These are phyloP conservation scores for Amorphotheca resinae DNA, from an alignment of 495 filamentous ascomycete genomes.

Conservation along the genomic window DNA sequence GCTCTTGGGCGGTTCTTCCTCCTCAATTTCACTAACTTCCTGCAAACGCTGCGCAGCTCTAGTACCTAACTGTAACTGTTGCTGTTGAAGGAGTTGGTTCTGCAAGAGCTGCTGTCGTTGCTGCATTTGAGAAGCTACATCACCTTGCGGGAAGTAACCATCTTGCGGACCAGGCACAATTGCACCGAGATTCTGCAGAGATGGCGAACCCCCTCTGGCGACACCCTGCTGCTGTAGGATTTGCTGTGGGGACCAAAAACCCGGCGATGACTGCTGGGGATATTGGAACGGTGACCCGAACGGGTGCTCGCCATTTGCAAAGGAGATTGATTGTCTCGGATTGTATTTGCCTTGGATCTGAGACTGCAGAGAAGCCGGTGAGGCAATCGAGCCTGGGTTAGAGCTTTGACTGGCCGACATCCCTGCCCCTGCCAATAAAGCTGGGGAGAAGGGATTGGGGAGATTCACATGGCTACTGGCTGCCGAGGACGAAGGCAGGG, in stretches of 20 bases:
- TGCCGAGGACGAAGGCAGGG: conserved; percentile 50
- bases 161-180: conserved; percentile 36
- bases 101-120: conserved; percentile 48
- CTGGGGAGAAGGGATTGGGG: conserved; percentile 44
- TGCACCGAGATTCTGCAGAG: conserved; percentile 34
- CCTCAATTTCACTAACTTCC: conserved; percentile 36
- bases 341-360: conserved; percentile 34
- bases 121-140: conserved; percentile 30
- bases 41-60: conserved; percentile 43
- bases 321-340: conserved; percentile 40
- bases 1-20: conserved; percentile 33
- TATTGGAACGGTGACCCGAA: conserved; percentile 30
- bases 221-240: conserved; percentile 37
- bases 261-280: conserved; percentile 30
- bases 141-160: conserved; percentile 23
- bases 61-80: conserved; percentile 35
- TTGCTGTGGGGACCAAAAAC: conserved; percentile 42
- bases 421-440: conserved; percentile 37
- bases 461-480: conserved; percentile 49
- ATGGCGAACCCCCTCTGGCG: conserved; percentile 45
- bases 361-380: conserved; percentile 36
- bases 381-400: conserved; percentile 44
- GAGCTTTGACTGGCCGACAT: conserved; percentile 45
- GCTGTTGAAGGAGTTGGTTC: conserved; percentile 39
- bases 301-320: conserved; percentile 27